Base-by-base conservation (phyloP, 495 filamentous ascomycete species). In the Aspergillus biplanus region DNA sequence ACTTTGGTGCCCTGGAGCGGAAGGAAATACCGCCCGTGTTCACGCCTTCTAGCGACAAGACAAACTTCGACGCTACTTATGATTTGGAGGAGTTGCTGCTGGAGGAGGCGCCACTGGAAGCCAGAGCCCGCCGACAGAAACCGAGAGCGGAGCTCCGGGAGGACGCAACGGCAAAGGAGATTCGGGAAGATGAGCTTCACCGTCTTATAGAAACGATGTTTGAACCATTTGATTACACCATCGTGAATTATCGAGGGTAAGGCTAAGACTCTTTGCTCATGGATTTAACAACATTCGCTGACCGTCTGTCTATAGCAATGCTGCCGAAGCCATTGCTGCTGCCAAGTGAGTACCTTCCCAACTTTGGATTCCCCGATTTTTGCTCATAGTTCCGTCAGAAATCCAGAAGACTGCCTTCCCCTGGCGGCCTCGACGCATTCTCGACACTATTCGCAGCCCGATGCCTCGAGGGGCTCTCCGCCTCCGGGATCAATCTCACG, bases 31-130 rank as follows among this genome's bases (percentile, higher is more conserved):
- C 94, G 54, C 94, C 95, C 0, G 86, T 98, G 0, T 99, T 99
- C 78, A 82, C 86, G 27, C 95, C 95, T 6, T 96, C 93, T 1
- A 90, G 91, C 53, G 95, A 99, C 55, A 99, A 99, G 83, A 97
- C 96, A 6, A 99, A 99, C 74, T 99, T 99, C 65, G 95, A 99
- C 76, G 95, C 95, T 5, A 99, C 95, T 1, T 99, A 99, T 71
- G 95, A 99, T 76, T 75, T 99, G 58, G 95, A 99, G 71, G 95
- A 99, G 73, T 76, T 99, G 33, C 76, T 99, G 27, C 77, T 99
- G 52, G 96, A 99, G 76, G 95, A 99, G 73, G 96, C 95, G 32
- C 95, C 95, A 12, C 79, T 99, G 6, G 95, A 99, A 75, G 95
- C 96, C 35, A 82, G 95, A 64, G 92, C 95, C 47, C 86, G 95